Conservation (phyloP, 2,329 filamentous ascomycete species). For the Neobulgaria alba region DNA sequence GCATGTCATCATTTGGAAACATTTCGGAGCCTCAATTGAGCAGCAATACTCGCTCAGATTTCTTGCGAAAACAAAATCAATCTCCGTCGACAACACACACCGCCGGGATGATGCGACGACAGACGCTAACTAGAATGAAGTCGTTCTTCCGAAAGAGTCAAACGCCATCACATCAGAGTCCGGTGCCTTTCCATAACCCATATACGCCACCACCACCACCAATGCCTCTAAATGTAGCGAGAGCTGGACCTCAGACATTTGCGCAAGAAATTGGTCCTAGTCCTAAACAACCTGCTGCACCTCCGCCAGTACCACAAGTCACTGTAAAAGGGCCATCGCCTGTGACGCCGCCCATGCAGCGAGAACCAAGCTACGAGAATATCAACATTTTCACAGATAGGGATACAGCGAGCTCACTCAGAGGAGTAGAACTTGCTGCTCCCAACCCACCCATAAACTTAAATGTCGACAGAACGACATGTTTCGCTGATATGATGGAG, state of each 20-base stretch:
- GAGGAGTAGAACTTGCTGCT: constrained; percentile 8
- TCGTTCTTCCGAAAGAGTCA: constrained; percentile 23
- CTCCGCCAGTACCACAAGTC: background rate
- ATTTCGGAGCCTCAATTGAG: constrained; percentile 43
- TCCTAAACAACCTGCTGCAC: background rate
- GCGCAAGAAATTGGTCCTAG: background rate
- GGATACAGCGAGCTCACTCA: constrained; percentile 30
- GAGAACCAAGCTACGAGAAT: constrained; percentile 39
- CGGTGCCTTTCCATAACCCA: background rate
- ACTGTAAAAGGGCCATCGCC: too few relatives aligned
- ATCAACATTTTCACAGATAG: constrained; percentile 47
- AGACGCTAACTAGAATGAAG: constrained; percentile 17
- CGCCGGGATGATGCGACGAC: constrained; percentile 7
- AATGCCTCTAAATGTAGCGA: constrained; percentile 17
- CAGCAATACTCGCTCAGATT: constrained; percentile 40
- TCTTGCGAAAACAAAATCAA: constrained; percentile 34
- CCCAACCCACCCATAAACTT: background rate
- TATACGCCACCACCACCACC: constrained; percentile 9
- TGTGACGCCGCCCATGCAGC: constrained; percentile 31
- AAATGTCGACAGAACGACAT: constrained; percentile 29
- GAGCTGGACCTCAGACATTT: constrained; percentile 1
- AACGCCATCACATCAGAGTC: background rate
- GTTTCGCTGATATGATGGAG: constrained; percentile 46
- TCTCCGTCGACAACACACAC: constrained; percentile 16
- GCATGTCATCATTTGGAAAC: constrained; percentile 35